These are phyloP conservation scores for Eucalyptus coolabah DNA, from an alignment of 345 rosid genomes.

Conservation along the genomic window DNA sequence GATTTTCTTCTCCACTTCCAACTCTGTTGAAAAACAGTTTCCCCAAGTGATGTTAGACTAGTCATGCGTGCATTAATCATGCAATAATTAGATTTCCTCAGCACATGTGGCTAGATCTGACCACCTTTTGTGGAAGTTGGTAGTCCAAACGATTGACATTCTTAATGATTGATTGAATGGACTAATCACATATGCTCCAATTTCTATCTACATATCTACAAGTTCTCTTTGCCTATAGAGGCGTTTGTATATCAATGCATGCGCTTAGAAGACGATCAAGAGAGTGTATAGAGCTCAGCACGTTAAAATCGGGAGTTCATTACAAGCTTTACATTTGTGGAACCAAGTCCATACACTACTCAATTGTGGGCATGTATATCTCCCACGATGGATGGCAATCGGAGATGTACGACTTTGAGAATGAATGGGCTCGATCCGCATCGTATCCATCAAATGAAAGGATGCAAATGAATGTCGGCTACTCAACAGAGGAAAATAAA, in stretches of 20 bases:
- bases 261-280: background rate
- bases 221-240: background rate
- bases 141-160: background rate
- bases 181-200: background rate
- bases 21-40: background rate
- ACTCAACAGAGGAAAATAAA: background rate
- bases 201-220: background rate
- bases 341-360: background rate
- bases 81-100: background rate
- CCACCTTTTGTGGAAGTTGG: background rate
- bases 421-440: background rate
- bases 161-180: background rate
- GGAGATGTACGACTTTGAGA: background rate
- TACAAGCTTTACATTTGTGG: background rate
- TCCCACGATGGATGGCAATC: background rate
- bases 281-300: background rate
- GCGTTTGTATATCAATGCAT: background rate
- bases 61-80: background rate
- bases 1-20: background rate
- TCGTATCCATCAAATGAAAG: background rate
- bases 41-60: background rate
- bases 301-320: background rate
- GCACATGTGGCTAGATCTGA: background rate
- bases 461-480: background rate
- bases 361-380: background rate